Percentiles rank a stretch among this genome's conserved stretches.
These are phyloP conservation scores for Hymenoscyphus repandus DNA, from an alignment of 2,329 filamentous ascomycete genomes.

Conservation along the genomic window DNA sequence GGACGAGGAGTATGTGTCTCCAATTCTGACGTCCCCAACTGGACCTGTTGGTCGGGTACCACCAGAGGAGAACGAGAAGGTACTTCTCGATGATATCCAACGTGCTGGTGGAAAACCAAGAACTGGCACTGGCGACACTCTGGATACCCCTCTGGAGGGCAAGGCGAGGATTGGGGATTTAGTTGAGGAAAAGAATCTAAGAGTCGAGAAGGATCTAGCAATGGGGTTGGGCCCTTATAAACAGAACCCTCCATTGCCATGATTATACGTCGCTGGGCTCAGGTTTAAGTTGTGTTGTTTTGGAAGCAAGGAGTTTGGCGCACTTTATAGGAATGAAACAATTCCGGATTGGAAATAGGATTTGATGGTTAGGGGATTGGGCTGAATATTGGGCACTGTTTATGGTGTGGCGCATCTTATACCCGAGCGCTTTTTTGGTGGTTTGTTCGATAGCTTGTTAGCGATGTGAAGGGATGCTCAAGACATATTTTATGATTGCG, in stretches of 20 bases:
- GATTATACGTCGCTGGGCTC: not conserved
- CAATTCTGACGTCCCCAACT: not conserved
- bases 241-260: not conserved
- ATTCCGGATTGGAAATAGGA: too few species aligned
- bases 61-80: conserved; percentile 36
- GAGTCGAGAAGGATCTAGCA: conserved; percentile 26
- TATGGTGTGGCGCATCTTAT: too few species aligned
- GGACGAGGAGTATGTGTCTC: conserved; percentile 12
- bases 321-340: too few species aligned
- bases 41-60: not conserved
- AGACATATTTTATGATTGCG: too few species aligned
- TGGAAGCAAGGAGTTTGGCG: too few species aligned
- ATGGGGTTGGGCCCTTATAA: conserved; percentile 14
- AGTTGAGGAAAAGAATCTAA: conserved; percentile 33
- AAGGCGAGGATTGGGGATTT: conserved; percentile 33
- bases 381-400: too few species aligned
- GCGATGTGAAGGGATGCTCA: too few species aligned
- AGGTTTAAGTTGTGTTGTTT: not conserved
- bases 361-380: too few species aligned
- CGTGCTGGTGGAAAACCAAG: not conserved
- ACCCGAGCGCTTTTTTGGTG: too few species aligned
- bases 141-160: conserved; percentile 32
- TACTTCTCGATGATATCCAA: conserved; percentile 33
- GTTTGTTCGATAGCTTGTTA: too few species aligned
- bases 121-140: not conserved